A percentile compares a stretch with the other conserved stretches of the same genome.
Conservation (phyloP, 306 rosid genomes). For the Malus sieversii region DNA sequence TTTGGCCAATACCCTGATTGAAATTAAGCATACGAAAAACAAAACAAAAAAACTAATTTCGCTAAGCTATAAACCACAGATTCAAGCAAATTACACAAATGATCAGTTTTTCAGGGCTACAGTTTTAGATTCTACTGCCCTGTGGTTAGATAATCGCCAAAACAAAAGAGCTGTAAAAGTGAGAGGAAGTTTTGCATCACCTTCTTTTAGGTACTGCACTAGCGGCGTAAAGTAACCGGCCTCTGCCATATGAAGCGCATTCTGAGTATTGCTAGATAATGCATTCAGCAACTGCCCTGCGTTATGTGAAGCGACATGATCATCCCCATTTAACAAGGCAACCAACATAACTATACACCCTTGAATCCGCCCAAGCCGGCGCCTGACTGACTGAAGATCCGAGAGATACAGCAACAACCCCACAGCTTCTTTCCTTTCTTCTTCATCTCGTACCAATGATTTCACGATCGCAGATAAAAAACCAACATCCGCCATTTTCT, state of each 20-base stretch:
- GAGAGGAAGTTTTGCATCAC: conserved; percentile 23
- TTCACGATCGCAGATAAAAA: conserved; percentile 62
- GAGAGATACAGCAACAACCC: conserved; percentile 67
- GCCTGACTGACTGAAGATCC: conserved; percentile 48
- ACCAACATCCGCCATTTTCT: conserved; percentile 59
- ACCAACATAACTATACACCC: conserved; percentile 87
- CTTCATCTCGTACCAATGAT: conserved; percentile 61
- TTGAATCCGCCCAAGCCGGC: conserved; percentile 71
- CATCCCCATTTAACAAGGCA: conserved; percentile 69
- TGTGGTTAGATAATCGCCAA: neutral
- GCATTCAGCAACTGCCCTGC: conserved; percentile 63
- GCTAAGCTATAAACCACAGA: neutral
- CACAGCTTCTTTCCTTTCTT: conserved; percentile 78
- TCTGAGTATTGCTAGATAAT: conserved; percentile 69
- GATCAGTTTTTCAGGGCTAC: neutral
- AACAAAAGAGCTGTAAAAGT: neutral
- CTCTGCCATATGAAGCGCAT: conserved; percentile 92
- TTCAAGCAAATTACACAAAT: neutral
- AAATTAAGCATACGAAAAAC: neutral
- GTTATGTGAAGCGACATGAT: conserved; percentile 48
- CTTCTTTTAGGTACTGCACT: conserved; percentile 69
- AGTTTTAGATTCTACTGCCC: neutral
- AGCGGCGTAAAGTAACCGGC: conserved; percentile 85
- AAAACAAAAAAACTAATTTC: neutral
- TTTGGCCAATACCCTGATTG: neutral